phyloP scores from a whole-genome alignment of 768 basidiomycete genomes.

The Agaricus bisporus region DNA sequence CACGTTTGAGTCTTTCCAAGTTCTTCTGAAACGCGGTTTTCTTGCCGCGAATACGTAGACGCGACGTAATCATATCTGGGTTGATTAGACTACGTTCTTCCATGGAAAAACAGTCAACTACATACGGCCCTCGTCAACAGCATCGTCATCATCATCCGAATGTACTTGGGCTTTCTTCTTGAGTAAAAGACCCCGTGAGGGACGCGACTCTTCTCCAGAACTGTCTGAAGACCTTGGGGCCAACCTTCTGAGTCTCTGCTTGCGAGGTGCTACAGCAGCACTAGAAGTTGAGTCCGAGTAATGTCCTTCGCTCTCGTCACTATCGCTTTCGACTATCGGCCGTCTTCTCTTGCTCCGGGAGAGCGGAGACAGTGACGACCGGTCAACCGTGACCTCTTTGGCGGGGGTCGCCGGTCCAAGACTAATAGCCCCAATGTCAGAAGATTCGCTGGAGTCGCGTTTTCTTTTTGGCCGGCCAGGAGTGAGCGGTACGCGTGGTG shows the following conservation, averaged over 20 bases:
- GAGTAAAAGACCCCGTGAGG: not conserved
- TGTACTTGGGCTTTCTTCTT: not conserved
- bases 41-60: conserved; percentile 58
- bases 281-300: not conserved
- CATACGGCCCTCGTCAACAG: conserved; percentile 11
- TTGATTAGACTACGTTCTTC: not conserved
- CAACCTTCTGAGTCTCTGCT: conserved; percentile 11
- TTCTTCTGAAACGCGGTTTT: conserved; percentile 56
- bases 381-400: conserved; percentile 9
- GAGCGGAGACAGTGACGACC: conserved; percentile 4
- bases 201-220: not conserved
- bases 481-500: not conserved
- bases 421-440: conserved; percentile 45
- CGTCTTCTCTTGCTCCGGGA: conserved; percentile 10
- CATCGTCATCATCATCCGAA: conserved; percentile 27
- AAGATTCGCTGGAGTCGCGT: conserved; percentile 21
- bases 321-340: conserved; percentile 7
- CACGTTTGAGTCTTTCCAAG: conserved; percentile 64
- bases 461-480: conserved; percentile 10
- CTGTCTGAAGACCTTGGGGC: not conserved
- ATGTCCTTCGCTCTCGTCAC: conserved; percentile 5
- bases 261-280: not conserved
- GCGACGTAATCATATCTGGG: conserved; percentile 56
- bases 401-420: conserved; percentile 33
- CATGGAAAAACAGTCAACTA: not conserved